These are phyloP conservation scores for Polyporus tsugae DNA, from an alignment of 1,284 basidiomycete species.

Conservation along the genomic window DNA sequence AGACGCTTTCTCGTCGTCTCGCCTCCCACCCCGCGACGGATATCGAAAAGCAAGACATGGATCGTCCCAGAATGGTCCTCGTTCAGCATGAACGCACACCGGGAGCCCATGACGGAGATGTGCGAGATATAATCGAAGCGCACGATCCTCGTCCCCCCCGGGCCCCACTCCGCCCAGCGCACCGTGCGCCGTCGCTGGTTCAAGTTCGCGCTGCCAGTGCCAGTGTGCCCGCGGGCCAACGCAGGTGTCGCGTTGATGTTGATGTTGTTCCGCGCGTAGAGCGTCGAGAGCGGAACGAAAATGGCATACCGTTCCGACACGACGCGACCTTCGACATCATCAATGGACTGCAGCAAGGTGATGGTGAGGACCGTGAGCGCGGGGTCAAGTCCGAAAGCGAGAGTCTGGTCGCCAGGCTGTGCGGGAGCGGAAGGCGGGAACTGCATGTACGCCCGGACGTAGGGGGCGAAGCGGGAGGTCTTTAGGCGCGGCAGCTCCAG, in stretches of 20 bases:
- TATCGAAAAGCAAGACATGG: neutral
- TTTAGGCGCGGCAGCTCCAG: neutral
- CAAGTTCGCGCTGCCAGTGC: too few relatives aligned
- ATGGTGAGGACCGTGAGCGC: neutral
- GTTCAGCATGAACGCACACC: neutral
- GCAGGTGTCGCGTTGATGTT: neutral
- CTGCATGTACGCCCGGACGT: neutral
- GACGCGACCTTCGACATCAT: neutral
- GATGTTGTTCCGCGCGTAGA: neutral
- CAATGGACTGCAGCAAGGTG: neutral
- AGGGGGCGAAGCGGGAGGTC: neutral
- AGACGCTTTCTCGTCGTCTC: neutral
- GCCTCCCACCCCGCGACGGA: neutral
- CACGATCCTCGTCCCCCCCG: neutral
- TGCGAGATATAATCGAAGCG: neutral
- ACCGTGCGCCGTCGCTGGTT: neutral
- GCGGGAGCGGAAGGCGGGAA: neutral
- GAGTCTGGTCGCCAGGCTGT: too few relatives aligned
- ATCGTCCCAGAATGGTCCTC: neutral
- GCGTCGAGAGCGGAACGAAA: neutral
- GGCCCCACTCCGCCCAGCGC: neutral
- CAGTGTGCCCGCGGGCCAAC: too few relatives aligned
- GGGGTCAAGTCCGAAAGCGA: neutral
- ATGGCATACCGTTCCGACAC: neutral
- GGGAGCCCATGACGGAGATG: neutral